These are phyloP conservation scores for Metarhizium humberi DNA, from an alignment of 2,329 filamentous ascomycete genomes.

Conservation along the genomic window DNA sequence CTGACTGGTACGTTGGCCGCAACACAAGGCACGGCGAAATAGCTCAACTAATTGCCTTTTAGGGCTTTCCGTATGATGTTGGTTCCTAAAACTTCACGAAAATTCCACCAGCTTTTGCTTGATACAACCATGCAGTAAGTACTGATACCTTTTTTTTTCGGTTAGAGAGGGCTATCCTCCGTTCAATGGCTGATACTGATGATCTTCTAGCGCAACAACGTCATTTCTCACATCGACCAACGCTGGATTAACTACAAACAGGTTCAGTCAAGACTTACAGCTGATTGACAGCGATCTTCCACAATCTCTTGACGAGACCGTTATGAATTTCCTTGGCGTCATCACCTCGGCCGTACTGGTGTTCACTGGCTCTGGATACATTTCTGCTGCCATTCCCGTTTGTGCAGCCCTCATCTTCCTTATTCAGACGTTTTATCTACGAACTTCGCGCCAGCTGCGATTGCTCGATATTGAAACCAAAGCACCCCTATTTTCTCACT, in stretches of 20 bases:
- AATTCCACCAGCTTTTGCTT: constrained; percentile 13
- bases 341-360: constrained; percentile 12
- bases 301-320: not conserved
- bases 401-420: constrained; percentile 33
- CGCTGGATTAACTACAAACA: constrained; percentile 24
- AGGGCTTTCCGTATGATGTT: not conserved
- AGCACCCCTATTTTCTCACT: constrained; percentile 23
- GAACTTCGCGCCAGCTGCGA: constrained; percentile 48
- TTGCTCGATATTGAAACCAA: constrained; percentile 37
- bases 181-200: not conserved
- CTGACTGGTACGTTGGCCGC: constrained; percentile 6
- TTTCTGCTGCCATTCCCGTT: constrained; percentile 39
- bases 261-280: constrained; percentile 30
- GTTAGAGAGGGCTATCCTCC: not conserved
- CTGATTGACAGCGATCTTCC: constrained; percentile 22
- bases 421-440: constrained; percentile 47
- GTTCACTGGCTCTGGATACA: constrained; percentile 26
- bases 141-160: not conserved
- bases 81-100: constrained; percentile 16
- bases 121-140: constrained; percentile 19
- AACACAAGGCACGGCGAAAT: not conserved
- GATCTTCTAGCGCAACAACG: constrained; percentile 7
- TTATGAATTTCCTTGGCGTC: not conserved
- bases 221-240: constrained; percentile 26
- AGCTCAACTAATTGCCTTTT: not conserved